Base-by-base conservation (phyloP, 805 yeast genomes). In the Saccharomyces kudriavzevii region DNA sequence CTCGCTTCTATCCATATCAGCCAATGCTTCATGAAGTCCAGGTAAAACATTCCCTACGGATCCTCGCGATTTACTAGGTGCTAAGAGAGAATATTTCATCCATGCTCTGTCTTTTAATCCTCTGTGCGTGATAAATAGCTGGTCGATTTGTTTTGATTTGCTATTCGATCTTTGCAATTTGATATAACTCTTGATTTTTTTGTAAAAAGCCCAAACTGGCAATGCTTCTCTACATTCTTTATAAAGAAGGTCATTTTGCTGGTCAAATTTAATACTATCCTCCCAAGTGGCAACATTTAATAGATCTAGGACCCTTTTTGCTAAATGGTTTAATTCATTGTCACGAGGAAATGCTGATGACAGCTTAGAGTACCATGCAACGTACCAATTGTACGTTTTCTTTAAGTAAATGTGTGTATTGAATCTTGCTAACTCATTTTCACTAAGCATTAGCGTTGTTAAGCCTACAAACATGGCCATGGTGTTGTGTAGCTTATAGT, bases 141-240 rank as follows among this genome's bases (percentile, higher is more conserved):
- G 71, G 63, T 84, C 87, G 28, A 84, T 68, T 52, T 77, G 74
- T n/a, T 77, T 72, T 28, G 83, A 63, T 60, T 78, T 80, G 51
- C 73, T 70, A 58, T 84, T 84, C 5, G 80, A 70, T 28, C 79
- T 65, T 53, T 84, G 79, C 53, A 85, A 73, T 52, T 78, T 77
- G 14, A 85, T 77, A 50, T 82, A 84, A 4, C 83, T 73, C 50
- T 72, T 76, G 40, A 87, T 63, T 67, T 89, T 89, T 58, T 75
- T 78, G 58, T 74, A 77, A 51, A 77, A 70, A 57, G 77, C 74
- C 72, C 84, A 89, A 90, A 96, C 86, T 1, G 97, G 90, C 60
- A 79, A 85, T 60, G 89, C 97, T 46, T 76, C 71, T 0, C 75
- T 68, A 52, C 83, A 79, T 31, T 77, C 74, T 1, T 70, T 68